These are phyloP conservation scores for Phytophthora nicotianae DNA, from an alignment of 352 stramenopile genomes.

Conservation along the genomic window DNA sequence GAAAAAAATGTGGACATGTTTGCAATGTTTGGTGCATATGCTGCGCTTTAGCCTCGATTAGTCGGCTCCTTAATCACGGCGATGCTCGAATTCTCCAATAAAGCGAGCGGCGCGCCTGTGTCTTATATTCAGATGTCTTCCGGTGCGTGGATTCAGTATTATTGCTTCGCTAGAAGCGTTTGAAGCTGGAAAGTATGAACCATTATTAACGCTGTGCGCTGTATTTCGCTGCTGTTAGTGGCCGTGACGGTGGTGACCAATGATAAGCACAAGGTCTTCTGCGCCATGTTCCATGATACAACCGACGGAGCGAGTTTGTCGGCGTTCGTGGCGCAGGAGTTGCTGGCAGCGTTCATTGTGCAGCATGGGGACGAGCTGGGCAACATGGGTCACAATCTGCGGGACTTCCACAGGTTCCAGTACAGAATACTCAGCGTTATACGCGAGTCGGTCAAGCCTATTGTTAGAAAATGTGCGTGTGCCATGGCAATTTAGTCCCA, in stretches of 20 bases:
- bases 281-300: slow-evolving; percentile 91
- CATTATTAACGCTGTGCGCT: slow-evolving; percentile 17
- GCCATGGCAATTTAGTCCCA: neutral
- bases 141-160: slow-evolving; percentile 40
- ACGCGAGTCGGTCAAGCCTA: slow-evolving; percentile 81
- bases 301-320: slow-evolving; percentile 80
- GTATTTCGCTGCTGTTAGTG: slow-evolving; percentile 44
- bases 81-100: slow-evolving; percentile 92
- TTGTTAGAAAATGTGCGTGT: slow-evolving; percentile 80
- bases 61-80: slow-evolving; percentile 91
- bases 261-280: slow-evolving; percentile 90
- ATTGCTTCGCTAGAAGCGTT: neutral
- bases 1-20: slow-evolving; percentile 9
- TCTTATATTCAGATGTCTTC: slow-evolving; percentile 91
- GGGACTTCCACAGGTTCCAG: slow-evolving; percentile 92
- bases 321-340: slow-evolving; percentile 88
- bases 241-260: slow-evolving; percentile 91
- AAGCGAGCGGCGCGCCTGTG: slow-evolving; percentile 89
- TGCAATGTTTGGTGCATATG: neutral
- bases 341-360: slow-evolving; percentile 82
- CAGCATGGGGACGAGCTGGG: slow-evolving; percentile 81
- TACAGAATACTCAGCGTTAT: slow-evolving; percentile 85
- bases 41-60: slow-evolving; percentile 69
- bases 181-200: neutral
- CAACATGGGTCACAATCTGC: slow-evolving; percentile 89